Percentiles rank a stretch among this genome's conserved stretches.
Evolutionary conservation across 805 yeast genomes (phyloP).

Genomic region (Dipodascopsis uninucleata): DNA sequence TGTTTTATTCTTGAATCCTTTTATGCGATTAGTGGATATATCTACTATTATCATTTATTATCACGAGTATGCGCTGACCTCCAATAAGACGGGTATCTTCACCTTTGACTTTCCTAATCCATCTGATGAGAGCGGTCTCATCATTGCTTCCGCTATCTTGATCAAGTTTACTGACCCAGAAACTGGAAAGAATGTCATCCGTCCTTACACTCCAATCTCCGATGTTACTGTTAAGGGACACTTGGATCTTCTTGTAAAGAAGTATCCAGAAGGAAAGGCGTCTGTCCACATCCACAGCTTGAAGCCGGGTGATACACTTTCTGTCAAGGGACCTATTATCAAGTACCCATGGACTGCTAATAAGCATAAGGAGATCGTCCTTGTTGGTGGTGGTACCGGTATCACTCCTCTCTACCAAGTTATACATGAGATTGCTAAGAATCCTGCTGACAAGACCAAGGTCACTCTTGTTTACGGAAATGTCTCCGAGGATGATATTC

Average conservation of each 20-base stretch:
- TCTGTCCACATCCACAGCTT: slow-evolving; percentile 66
- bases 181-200: slow-evolving; percentile 80
- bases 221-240: slow-evolving; percentile 67
- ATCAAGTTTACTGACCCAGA: slow-evolving; percentile 71
- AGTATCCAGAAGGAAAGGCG: slow-evolving; percentile 81
- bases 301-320: slow-evolving; percentile 72
- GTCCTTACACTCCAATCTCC: slow-evolving; percentile 79
- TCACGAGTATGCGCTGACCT: background rate
- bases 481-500: slow-evolving; percentile 69
- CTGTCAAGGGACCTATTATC: slow-evolving; percentile 90
- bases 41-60: background rate
- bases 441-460: slow-evolving; percentile 87
- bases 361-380: slow-evolving; percentile 70
- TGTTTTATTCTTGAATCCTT: background rate
- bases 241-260: slow-evolving; percentile 77
- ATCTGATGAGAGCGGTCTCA: slow-evolving; percentile 25
- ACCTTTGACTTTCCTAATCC: slow-evolving; percentile 29
- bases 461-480: slow-evolving; percentile 79
- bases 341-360: slow-evolving; percentile 92
- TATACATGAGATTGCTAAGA: slow-evolving; percentile 65
- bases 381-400: slow-evolving; percentile 96
- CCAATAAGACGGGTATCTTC: slow-evolving; percentile 16
- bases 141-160: slow-evolving; percentile 69
- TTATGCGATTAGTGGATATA: background rate
- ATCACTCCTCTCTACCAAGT: slow-evolving; percentile 91